phyloP scores from a whole-genome alignment of 108 stramenopile species.

The Seminavis robusta region DNA sequence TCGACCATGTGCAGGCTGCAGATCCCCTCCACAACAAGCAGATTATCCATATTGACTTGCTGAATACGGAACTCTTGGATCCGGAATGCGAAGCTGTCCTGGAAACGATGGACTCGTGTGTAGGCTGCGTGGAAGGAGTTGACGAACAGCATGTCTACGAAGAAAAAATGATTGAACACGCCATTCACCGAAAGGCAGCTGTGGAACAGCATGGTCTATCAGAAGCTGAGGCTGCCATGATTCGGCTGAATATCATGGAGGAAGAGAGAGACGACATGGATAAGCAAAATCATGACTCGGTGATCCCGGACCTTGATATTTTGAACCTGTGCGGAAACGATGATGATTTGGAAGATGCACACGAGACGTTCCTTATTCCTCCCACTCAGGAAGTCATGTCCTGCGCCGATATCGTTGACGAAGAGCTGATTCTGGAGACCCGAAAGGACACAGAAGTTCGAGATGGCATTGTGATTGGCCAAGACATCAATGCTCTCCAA shows the following conservation, averaged over 20 bases:
- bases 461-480: not conserved
- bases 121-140: conserved; percentile 19
- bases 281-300: too few relatives aligned
- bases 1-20: too few relatives aligned
- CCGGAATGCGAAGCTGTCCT: conserved; percentile 13
- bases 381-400: not conserved
- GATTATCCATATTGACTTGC: too few relatives aligned
- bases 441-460: not conserved
- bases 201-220: conserved; percentile 7
- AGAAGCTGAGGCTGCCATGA: conserved; percentile 9
- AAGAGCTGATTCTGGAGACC: too few relatives aligned
- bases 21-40: too few relatives aligned
- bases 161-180: not conserved
- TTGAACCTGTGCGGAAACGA: too few relatives aligned
- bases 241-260: conserved; percentile 9
- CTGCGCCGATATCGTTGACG: not conserved
- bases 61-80: too few relatives aligned
- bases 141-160: conserved; percentile 16
- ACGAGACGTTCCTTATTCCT: too few relatives aligned
- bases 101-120: conserved; percentile 22
- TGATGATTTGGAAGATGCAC: too few relatives aligned
- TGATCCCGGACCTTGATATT: too few relatives aligned
- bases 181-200: not conserved
- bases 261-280: too few relatives aligned
- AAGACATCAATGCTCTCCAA: not conserved